Evolutionary conservation across 1,139 yeast genomes (phyloP).

Genomic region (Taphrina flavorubra): DNA sequence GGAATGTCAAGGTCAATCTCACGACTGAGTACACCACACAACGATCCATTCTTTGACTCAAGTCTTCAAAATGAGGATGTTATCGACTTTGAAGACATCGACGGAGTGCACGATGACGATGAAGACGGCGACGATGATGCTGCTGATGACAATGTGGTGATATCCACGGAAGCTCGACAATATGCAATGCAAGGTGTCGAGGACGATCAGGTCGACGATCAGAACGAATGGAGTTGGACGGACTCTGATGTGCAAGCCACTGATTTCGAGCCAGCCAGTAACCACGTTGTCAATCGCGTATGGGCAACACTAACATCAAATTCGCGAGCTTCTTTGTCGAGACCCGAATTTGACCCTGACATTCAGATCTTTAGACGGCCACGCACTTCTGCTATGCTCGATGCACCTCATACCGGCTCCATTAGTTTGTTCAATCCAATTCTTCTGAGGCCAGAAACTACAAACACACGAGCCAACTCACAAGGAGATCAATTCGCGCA

Average conservation of each 20-base stretch:
- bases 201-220: slow-evolving; percentile 45
- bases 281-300: slow-evolving; percentile 19
- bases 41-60: slow-evolving; percentile 3
- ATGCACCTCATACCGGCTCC: not conserved
- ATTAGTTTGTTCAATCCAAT: slow-evolving; percentile 22
- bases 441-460: slow-evolving; percentile 19
- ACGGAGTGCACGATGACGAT: slow-evolving; percentile 50
- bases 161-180: slow-evolving; percentile 35
- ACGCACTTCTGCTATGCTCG: slow-evolving; percentile 17
- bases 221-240: slow-evolving; percentile 47
- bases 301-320: slow-evolving; percentile 26
- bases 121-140: slow-evolving; percentile 44
- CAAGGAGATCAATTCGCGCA: slow-evolving; percentile 40
- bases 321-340: not conserved
- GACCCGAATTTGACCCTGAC: slow-evolving; percentile 21
- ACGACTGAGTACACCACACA: not conserved
- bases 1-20: slow-evolving; percentile 11
- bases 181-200: slow-evolving; percentile 46
- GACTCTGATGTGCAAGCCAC: slow-evolving; percentile 33
- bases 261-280: slow-evolving; percentile 43
- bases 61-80: not conserved
- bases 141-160: slow-evolving; percentile 39
- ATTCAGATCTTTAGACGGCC: slow-evolving; percentile 34
- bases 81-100: slow-evolving; percentile 50
- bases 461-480: not conserved